phyloP scores from a whole-genome alignment of 371 early-diverging fungal species.

The Circinella umbellata region DNA sequence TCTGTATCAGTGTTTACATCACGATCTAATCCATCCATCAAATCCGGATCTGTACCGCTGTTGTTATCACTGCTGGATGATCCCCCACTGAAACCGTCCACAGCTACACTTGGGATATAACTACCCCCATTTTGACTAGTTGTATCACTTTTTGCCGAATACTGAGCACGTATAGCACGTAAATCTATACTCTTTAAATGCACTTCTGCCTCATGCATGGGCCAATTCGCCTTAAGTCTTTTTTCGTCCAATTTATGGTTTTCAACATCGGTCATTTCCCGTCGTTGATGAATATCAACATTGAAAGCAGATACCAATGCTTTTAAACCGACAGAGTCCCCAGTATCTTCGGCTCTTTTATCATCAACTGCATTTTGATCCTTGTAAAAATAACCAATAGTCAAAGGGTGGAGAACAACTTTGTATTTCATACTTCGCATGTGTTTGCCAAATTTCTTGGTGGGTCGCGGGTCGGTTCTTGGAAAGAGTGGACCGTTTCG shows the following conservation, averaged over 20 bases:
- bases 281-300: slow-evolving; percentile 54
- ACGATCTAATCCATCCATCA: slow-evolving; percentile 43
- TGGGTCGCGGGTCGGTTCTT: slow-evolving; percentile 25
- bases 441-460: slow-evolving; percentile 46
- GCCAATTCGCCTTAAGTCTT: slow-evolving; percentile 52
- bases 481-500: slow-evolving; percentile 49
- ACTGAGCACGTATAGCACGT: slow-evolving; percentile 43
- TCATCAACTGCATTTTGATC: slow-evolving; percentile 34
- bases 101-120: neutral
- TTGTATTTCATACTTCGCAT: slow-evolving; percentile 57
- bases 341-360: slow-evolving; percentile 27
- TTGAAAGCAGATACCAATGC: slow-evolving; percentile 46
- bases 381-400: slow-evolving; percentile 46
- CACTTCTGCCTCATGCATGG: slow-evolving; percentile 52
- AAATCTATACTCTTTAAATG: slow-evolving; percentile 53
- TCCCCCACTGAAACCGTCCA: slow-evolving; percentile 12
- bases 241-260: slow-evolving; percentile 38
- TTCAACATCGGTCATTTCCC: slow-evolving; percentile 36
- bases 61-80: slow-evolving; percentile 12
- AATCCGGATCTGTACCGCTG: slow-evolving; percentile 29
- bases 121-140: neutral
- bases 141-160: neutral
- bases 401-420: slow-evolving; percentile 41
- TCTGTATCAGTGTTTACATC: slow-evolving; percentile 43
- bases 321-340: slow-evolving; percentile 51